Evolutionary conservation across 495 filamentous ascomycete genomes (phyloP).

Genomic region (Articulospora tetracladia): DNA sequence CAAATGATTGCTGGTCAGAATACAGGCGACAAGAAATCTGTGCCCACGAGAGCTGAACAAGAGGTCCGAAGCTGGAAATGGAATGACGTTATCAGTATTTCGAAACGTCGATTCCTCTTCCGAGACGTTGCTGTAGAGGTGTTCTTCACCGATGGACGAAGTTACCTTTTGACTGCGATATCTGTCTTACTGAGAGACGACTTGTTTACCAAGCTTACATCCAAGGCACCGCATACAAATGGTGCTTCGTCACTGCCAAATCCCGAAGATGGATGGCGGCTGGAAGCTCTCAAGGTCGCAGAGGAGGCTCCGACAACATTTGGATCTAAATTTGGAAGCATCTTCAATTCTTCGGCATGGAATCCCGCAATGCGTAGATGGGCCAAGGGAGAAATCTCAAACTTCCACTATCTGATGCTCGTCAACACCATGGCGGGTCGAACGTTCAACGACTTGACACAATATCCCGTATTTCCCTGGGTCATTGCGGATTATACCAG

Average conservation of each 20-base stretch:
- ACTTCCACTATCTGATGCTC: conserved; percentile 98
- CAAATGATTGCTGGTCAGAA: conserved; percentile 86
- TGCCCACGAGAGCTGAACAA: conserved; percentile 54
- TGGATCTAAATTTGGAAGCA: conserved; percentile 89
- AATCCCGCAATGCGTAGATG: conserved; percentile 88
- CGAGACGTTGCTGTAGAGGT: conserved; percentile 93
- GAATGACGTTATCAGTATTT: conserved; percentile 93
- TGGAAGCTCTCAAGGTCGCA: conserved; percentile 77
- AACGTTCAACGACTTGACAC: conserved; percentile 97
- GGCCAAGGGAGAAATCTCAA: conserved; percentile 92
- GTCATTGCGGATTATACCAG: conserved; percentile 94
- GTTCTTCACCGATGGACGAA: conserved; percentile 94
- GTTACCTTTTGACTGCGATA: conserved; percentile 84
- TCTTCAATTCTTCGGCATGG: conserved; percentile 72
- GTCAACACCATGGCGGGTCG: conserved; percentile 95
- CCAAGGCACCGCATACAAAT: conserved; percentile 74
- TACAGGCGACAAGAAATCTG: conserved; percentile 49
- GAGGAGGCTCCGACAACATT: conserved; percentile 74
- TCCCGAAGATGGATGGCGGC: conserved; percentile 75
- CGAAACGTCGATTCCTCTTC: conserved; percentile 91
- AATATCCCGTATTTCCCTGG: conserved; percentile 98
- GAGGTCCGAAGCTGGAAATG: conserved; percentile 89
- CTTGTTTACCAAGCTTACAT: conserved; percentile 66
- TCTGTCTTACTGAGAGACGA: conserved; percentile 70
- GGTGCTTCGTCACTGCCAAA: conserved; percentile 44